Conservation (phyloP, 164 flowering plant genomes). For the Vitis riparia region DNA sequence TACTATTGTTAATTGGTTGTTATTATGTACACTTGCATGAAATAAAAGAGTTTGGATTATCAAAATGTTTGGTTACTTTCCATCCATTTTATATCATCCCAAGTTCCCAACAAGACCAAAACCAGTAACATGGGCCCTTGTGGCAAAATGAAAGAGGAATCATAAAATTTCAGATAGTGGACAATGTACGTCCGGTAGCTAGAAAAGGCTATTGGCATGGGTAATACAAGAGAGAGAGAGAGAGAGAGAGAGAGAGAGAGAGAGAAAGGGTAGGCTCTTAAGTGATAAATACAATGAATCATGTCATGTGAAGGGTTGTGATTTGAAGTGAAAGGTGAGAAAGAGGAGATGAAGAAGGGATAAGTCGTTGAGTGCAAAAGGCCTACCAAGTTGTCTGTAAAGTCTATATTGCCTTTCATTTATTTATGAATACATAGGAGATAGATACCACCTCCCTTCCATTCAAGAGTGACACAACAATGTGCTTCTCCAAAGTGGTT, state of each 20-base stretch:
- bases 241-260: not conserved
- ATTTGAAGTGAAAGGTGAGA: not conserved
- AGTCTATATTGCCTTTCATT: not conserved
- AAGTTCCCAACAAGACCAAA: too few species aligned
- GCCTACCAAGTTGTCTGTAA: slow-evolving; percentile 2
- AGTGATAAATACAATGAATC: not conserved
- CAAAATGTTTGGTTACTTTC: too few species aligned
- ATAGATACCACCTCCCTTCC: not conserved
- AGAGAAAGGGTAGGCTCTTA: not conserved
- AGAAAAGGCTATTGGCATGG: too few species aligned
- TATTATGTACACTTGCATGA: too few species aligned
- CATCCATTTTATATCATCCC: too few species aligned
- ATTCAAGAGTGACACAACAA: slow-evolving; percentile 15
- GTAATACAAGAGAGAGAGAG: too few species aligned
- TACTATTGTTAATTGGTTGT: too few species aligned
- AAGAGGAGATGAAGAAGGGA: not conserved
- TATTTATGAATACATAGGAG: slow-evolving; percentile 1
- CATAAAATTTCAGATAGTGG: too few species aligned
- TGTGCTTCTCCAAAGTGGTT: slow-evolving; percentile 19
- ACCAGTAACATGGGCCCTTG: too few species aligned
- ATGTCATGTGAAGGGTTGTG: slow-evolving; percentile 4
- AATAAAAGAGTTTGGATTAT: too few species aligned
- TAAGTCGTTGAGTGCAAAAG: not conserved
- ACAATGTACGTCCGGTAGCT: too few species aligned
- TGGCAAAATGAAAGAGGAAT: too few species aligned